Percentiles rank a stretch among this genome's conserved stretches.
Conservation (phyloP, 139 green algal species). For the Tetradesmus lagerheimii region DNA sequence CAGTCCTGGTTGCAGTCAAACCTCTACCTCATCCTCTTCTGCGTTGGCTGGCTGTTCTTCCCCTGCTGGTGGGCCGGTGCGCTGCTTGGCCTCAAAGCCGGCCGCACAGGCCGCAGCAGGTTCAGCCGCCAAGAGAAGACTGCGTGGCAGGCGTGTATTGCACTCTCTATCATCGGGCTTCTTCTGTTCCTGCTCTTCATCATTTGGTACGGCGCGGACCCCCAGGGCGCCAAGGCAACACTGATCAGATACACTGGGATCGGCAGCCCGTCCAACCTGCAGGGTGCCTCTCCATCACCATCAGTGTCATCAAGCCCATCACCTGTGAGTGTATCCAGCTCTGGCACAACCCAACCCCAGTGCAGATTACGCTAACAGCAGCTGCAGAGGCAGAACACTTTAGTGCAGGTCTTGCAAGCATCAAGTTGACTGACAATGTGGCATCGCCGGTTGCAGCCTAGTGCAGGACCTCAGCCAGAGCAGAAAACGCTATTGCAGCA, state of each 20-base stretch:
- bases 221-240: background rate
- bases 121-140: background rate
- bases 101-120: background rate
- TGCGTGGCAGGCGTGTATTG: background rate
- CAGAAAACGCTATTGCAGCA: too few relatives aligned
- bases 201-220: conserved; percentile 29
- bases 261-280: background rate
- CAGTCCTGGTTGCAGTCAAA: conserved; percentile 12
- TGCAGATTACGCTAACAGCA: too few relatives aligned
- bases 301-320: background rate
- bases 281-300: background rate
- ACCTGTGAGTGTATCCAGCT: background rate
- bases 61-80: conserved; percentile 17
- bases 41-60: conserved; percentile 1
- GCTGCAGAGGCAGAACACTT: too few relatives aligned
- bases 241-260: background rate
- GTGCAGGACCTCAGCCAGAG: too few relatives aligned
- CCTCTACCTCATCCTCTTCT: background rate
- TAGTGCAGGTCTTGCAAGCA: too few relatives aligned
- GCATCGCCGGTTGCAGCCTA: too few relatives aligned
- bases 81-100: background rate
- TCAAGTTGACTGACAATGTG: too few relatives aligned
- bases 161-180: background rate
- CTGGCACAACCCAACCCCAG: too few relatives aligned
- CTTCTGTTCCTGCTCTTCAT: conserved; percentile 27